phyloP scores from a whole-genome alignment of 441 rosid genomes.

The Mallotus repandus region DNA sequence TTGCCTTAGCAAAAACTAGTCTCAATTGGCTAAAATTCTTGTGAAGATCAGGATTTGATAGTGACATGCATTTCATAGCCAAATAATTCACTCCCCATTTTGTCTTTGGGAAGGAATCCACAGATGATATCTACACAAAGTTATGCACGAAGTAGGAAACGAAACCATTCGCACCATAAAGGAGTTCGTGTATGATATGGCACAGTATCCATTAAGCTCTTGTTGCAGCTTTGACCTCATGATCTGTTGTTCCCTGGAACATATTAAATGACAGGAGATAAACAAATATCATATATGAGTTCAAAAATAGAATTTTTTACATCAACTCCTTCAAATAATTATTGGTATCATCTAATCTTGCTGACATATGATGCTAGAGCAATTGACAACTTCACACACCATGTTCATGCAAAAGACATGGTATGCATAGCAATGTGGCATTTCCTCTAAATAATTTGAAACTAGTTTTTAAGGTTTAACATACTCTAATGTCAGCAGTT shows the following conservation, averaged over 20 bases:
- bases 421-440: not conserved
- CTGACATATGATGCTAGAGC: not conserved
- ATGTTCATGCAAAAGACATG: not conserved
- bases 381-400: not conserved
- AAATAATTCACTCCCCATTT: not conserved
- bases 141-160: not conserved
- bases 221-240: conserved; percentile 58
- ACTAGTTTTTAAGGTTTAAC: not conserved
- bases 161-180: conserved; percentile 31
- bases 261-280: not conserved
- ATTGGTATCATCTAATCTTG: not conserved
- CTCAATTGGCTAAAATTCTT: not conserved
- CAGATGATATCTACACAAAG: not conserved
- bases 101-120: not conserved
- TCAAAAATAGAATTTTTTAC: not conserved
- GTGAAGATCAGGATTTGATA: not conserved
- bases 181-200: conserved; percentile 16
- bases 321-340: not conserved
- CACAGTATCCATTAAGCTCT: conserved; percentile 37
- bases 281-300: not conserved
- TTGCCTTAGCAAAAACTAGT: not conserved
- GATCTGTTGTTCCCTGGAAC: conserved; percentile 53
- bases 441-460: not conserved
- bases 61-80: not conserved
- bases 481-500: not conserved